Conservation (phyloP, 2,329 filamentous ascomycete genomes). For the Cytospora paraplurivora region DNA sequence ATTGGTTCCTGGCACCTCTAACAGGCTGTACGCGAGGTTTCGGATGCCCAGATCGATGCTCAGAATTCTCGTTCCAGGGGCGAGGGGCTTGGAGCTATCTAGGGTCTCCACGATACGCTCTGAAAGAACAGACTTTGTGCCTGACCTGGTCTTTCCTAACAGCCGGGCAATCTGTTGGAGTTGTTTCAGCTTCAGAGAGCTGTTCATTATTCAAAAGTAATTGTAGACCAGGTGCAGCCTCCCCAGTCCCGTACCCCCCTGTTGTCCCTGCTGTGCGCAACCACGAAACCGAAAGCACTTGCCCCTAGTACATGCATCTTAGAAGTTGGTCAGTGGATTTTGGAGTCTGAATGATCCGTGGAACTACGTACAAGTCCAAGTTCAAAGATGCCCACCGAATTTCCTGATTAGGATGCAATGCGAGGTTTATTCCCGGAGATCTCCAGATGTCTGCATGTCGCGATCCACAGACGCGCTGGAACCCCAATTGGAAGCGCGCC, state of each 20-base stretch:
- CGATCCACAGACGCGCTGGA: conserved; percentile 1
- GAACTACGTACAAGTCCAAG: neutral
- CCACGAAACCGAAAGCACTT: neutral
- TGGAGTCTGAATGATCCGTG: neutral
- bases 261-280: neutral
- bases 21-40: conserved; percentile 75
- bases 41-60: conserved; percentile 85
- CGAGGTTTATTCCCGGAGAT: neutral
- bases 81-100: conserved; percentile 27
- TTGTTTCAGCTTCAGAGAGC: conserved; percentile 16
- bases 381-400: neutral
- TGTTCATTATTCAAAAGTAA: conserved; percentile 18
- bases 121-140: conserved; percentile 59
- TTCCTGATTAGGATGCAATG: neutral
- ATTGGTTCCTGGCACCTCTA: conserved; percentile 36
- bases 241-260: neutral
- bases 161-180: conserved; percentile 24
- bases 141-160: conserved; percentile 36
- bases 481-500: conserved; percentile 13
- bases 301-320: neutral
- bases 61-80: conserved; percentile 55
- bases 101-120: conserved; percentile 50
- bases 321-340: neutral
- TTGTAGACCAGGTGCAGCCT: neutral
- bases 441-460: conserved; percentile 9